phyloP scores from a whole-genome alignment of 441 rosid species.

The Cnidoscolus chayamansa region DNA sequence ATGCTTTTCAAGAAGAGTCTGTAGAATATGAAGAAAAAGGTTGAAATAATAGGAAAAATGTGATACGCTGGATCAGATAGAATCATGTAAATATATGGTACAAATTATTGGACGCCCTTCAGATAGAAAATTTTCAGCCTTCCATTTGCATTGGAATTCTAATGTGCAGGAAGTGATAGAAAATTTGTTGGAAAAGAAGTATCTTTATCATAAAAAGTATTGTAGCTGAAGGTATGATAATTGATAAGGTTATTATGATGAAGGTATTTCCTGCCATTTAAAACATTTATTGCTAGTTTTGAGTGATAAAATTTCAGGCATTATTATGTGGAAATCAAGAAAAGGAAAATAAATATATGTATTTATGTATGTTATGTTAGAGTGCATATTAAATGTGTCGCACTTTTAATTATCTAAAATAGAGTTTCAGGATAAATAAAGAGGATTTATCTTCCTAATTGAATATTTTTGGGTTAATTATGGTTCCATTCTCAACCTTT shows the following conservation, averaged over 20 bases:
- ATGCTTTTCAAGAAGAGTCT: too few species aligned
- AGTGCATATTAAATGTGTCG: too few species aligned
- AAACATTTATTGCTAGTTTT: not conserved
- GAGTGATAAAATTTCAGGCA: not conserved
- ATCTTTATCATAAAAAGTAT: not conserved
- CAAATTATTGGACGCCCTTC: too few species aligned
- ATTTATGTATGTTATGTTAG: not conserved
- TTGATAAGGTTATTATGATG: not conserved
- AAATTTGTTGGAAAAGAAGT: not conserved
- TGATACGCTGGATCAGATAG: too few species aligned
- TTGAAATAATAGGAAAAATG: too few species aligned
- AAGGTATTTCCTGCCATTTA: not conserved
- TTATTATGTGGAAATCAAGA: not conserved
- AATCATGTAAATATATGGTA: too few species aligned
- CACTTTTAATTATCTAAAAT: constrained; percentile 4
- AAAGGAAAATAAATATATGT: not conserved
- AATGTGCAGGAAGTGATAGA: not conserved
- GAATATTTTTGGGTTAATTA: not conserved
- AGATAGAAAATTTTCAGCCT: too few species aligned
- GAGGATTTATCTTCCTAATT: not conserved
- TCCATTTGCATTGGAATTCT: not conserved
- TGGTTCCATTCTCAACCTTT: constrained; percentile 1
- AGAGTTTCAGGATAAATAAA: not conserved
- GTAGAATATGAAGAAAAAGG: too few species aligned
- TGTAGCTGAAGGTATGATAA: not conserved